Evolutionary conservation across 257 asterid genomes (phyloP).

Genomic region (Verbena officinalis): DNA sequence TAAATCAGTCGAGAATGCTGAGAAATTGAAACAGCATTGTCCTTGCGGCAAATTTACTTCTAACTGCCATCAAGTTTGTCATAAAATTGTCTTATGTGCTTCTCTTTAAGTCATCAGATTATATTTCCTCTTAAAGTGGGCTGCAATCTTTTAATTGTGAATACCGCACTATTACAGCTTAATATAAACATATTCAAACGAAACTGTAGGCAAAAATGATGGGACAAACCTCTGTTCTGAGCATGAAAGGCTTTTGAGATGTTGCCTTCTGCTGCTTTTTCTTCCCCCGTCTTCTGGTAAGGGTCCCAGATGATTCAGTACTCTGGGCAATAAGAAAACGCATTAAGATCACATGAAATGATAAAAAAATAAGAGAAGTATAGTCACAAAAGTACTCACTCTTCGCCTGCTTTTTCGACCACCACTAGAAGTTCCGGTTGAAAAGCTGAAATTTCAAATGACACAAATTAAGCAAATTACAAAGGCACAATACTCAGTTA

Average conservation of each 20-base stretch:
- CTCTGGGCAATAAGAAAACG: slow-evolving; percentile 48
- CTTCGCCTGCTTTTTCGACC: slow-evolving; percentile 62
- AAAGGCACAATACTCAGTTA: neutral
- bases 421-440: slow-evolving; percentile 51
- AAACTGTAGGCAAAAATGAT: slow-evolving; percentile 1
- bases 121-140: neutral
- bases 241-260: slow-evolving; percentile 76
- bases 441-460: slow-evolving; percentile 42
- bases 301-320: slow-evolving; percentile 55
- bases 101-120: neutral
- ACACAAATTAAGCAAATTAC: slow-evolving; percentile 6
- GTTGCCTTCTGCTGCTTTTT: slow-evolving; percentile 59
- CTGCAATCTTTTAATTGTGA: neutral
- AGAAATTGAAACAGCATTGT: neutral
- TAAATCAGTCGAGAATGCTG: neutral
- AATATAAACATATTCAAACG: neutral
- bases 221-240: slow-evolving; percentile 75
- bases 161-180: neutral
- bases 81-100: neutral
- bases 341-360: slow-evolving; percentile 16
- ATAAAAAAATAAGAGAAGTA: neutral
- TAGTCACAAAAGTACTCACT: slow-evolving; percentile 50
- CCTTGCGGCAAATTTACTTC: neutral
- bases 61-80: no score
- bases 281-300: slow-evolving; percentile 49